These are phyloP conservation scores for Aspergillus diversus DNA, from an alignment of 495 filamentous ascomycete species.

Conservation along the genomic window DNA sequence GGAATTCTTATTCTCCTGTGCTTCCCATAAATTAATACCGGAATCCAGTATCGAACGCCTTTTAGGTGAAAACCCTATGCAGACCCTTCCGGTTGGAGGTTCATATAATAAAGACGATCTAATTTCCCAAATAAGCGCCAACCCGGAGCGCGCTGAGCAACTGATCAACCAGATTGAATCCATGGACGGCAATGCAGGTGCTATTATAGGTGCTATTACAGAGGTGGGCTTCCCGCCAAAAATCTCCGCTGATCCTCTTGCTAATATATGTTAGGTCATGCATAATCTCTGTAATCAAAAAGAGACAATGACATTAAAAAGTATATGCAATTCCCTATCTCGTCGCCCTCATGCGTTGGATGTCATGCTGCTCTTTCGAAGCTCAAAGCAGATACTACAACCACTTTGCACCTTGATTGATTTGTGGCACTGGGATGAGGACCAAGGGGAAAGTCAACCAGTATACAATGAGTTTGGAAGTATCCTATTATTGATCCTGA, in stretches of 20 bases:
- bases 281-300: constrained; percentile 75
- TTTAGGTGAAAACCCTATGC: constrained; percentile 83
- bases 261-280: constrained; percentile 62
- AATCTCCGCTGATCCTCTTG: background rate
- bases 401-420: constrained; percentile 86
- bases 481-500: constrained; percentile 79
- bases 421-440: constrained; percentile 90
- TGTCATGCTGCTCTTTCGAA: constrained; percentile 84
- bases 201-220: constrained; percentile 78
- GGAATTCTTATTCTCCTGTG: constrained; percentile 92
- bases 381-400: constrained; percentile 71
- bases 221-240: constrained; percentile 57
- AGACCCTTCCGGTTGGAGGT: constrained; percentile 73
- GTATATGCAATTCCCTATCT: constrained; percentile 77
- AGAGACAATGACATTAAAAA: constrained; percentile 90
- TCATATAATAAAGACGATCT: constrained; percentile 78
- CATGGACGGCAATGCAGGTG: constrained; percentile 94
- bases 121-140: constrained; percentile 70
- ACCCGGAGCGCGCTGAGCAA: constrained; percentile 71
- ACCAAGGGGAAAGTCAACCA: constrained; percentile 91
- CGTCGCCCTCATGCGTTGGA: constrained; percentile 79
- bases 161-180: constrained; percentile 80
- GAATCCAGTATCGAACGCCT: constrained; percentile 78
- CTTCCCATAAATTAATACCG: constrained; percentile 78
- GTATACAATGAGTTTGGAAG: constrained; percentile 96